These are phyloP conservation scores for Exophiala lecanii-corni DNA, from an alignment of 2,329 filamentous ascomycete species.

Conservation along the genomic window DNA sequence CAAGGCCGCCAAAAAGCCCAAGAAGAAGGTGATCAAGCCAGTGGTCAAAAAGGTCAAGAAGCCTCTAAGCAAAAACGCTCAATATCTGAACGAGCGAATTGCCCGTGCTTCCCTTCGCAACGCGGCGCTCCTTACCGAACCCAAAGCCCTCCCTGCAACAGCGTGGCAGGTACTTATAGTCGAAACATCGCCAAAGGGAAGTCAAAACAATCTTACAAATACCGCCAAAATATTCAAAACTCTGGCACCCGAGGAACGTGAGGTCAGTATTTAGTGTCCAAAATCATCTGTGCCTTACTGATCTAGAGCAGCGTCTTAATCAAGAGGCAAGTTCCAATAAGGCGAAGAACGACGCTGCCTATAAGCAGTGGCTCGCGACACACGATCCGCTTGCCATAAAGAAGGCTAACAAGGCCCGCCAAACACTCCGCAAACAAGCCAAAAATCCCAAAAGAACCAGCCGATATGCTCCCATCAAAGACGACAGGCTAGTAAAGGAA, in stretches of 20 bases:
- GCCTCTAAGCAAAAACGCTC: constrained; percentile 24
- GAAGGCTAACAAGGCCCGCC: constrained; percentile 56
- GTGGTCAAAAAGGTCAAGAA: constrained; percentile 31
- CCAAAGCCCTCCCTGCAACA: constrained; percentile 32
- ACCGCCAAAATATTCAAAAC: constrained; percentile 31
- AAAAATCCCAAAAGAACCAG: constrained; percentile 16
- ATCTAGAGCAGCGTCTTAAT: constrained; percentile 46
- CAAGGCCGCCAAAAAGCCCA: constrained; percentile 17
- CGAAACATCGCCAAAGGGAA: constrained; percentile 16
- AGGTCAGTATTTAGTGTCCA: too few species aligned
- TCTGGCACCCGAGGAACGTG: constrained; percentile 31
- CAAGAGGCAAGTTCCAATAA: constrained; percentile 46
- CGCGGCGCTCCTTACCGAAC: constrained; percentile 23
- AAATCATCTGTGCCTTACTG: constrained; percentile 3
- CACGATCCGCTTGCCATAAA: constrained; percentile 55
- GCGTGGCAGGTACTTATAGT: constrained; percentile 26
- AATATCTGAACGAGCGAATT: constrained; percentile 27
- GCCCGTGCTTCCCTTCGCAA: constrained; percentile 9
- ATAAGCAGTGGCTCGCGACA: constrained; percentile 51
- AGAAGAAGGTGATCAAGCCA: constrained; percentile 27
- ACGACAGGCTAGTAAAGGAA: constrained; percentile 51
- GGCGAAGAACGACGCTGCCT: constrained; percentile 40
- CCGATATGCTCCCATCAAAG: constrained; percentile 37
- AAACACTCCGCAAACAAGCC: constrained; percentile 24
- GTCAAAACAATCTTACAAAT: constrained; percentile 1